Evolutionary conservation across 768 basidiomycete genomes (phyloP).

Genomic region (Guyanaporus albipodus): DNA sequence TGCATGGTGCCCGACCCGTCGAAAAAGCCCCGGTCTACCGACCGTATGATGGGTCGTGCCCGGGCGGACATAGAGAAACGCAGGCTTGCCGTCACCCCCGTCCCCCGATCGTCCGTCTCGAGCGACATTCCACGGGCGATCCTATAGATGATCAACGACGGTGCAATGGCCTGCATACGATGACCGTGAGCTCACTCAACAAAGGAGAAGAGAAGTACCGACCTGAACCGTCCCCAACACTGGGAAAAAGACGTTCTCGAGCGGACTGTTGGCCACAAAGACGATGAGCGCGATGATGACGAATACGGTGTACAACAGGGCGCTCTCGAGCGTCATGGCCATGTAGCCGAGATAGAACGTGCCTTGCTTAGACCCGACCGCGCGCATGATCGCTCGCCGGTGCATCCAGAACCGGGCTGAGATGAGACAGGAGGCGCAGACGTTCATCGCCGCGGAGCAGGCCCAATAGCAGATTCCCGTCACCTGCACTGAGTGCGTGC

Average conservation of each 20-base stretch:
- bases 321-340: slow-evolving; percentile 27
- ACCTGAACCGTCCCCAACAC: slow-evolving; percentile 23
- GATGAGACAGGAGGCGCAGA: slow-evolving; percentile 16
- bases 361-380: slow-evolving; percentile 12
- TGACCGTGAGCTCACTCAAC: neutral
- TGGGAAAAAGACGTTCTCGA: slow-evolving; percentile 23
- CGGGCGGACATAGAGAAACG: slow-evolving; percentile 6
- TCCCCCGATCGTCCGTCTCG: slow-evolving; percentile 12
- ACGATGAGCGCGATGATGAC: slow-evolving; percentile 9
- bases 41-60: neutral
- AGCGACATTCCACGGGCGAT: slow-evolving; percentile 20
- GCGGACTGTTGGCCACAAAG: slow-evolving; percentile 20
- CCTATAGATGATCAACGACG: slow-evolving; percentile 19
- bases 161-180: slow-evolving; percentile 13
- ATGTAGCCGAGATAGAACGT: slow-evolving; percentile 22
- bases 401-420: slow-evolving; percentile 17
- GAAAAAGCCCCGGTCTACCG: neutral
- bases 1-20: slow-evolving; percentile 12
- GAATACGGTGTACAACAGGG: slow-evolving; percentile 14
- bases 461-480: slow-evolving; percentile 14
- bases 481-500: slow-evolving; percentile 11
- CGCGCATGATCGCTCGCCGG: slow-evolving; percentile 7
- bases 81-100: neutral
- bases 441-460: slow-evolving; percentile 14
- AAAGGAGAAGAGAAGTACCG: neutral